phyloP scores from a whole-genome alignment of 805 yeast genomes.

The Starmera caribaea region DNA sequence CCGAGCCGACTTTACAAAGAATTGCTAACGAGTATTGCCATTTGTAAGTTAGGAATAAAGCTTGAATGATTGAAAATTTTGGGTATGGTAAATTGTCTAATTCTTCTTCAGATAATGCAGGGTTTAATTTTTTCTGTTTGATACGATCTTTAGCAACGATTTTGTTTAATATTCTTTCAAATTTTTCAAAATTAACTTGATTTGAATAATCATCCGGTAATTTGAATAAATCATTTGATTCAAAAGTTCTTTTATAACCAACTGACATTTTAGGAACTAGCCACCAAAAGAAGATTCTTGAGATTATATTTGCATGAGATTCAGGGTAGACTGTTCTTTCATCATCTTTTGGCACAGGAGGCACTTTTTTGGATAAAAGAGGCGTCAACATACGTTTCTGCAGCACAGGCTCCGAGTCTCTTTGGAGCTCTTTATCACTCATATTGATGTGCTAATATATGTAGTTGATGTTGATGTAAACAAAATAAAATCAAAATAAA shows the following conservation, averaged over 20 bases:
- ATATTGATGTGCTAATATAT: too few species aligned
- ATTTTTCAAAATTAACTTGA: constrained; percentile 29
- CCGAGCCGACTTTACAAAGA: constrained; percentile 34
- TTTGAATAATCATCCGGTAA: constrained; percentile 33
- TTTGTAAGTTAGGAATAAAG: constrained; percentile 41
- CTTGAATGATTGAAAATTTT: constrained; percentile 25
- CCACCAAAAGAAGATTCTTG: constrained; percentile 55
- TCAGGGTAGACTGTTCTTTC: constrained; percentile 40
- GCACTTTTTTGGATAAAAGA: constrained; percentile 29
- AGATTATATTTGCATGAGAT: constrained; percentile 27
- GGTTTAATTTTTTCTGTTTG: constrained; percentile 22
- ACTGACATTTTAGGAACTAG: constrained; percentile 47
- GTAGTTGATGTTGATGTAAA: too few species aligned
- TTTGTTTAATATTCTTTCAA: constrained; percentile 23
- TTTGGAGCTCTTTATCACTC: too few species aligned
- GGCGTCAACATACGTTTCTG: constrained; percentile 27
- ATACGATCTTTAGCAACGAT: constrained; percentile 23
- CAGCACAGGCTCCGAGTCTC: constrained; percentile 7
- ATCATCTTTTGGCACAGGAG: constrained; percentile 42
- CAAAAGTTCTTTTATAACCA: constrained; percentile 67
- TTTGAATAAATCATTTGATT: constrained; percentile 49
- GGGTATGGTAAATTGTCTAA: constrained; percentile 31
- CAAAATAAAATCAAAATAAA: too few species aligned
- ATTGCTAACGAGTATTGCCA: constrained; percentile 32
- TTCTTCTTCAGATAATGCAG: constrained; percentile 29